Base-by-base conservation (phyloP, 2,329 filamentous ascomycete species). In the Pseudogymnoascus sp. region DNA sequence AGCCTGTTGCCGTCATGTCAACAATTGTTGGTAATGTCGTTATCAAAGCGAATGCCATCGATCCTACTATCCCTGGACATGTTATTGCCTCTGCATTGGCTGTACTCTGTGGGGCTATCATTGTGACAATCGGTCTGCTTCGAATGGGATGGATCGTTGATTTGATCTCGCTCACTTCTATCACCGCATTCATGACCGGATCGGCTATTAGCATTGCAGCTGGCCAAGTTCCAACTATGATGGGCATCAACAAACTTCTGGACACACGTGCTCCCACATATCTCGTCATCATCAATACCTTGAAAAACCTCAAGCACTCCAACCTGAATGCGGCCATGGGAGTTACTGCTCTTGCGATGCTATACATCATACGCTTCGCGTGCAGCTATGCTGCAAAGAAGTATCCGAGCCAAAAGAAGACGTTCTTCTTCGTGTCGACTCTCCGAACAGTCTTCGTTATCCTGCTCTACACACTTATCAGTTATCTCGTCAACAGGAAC, bases 111-210 rank as follows among this genome's bases (percentile, higher is more conserved):
- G 93, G 93, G 38, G 81, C 80, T 37, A 89, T 97, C 64, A 88
- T 97, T 38, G 80, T 88, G 60, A 84, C 86, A 66, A 84, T 97
- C 65, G 95, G 93, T 3, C 78, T 97, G 2, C 78, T 90, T 46
- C 87, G 93, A 56, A 83, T 88, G 38, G 93, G 95, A 5, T 96
- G 92, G 86, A 87, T 97, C 60, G 92, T 97, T 59, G 92, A 97
- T 68, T 84, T 97, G 71, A 97, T 97, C 70, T 90, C 95, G 1
- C 84, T 97, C 63, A 88, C 91, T 1, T 90, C 93, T 0, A 90
- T 97, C 62, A 93, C 90, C 0, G 92, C 95, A 2, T 97, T 96
- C 79, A 97, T 97, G 90, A 97, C 95, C 0, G 93, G 93, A 2
- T 96, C 93, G 4, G 92, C 93, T 62, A 83, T 99, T 75, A 96